Evolutionary conservation across 305 asterid genomes (phyloP), one percentile per base, ranked within the genome.

Genomic region (Fraxinus platypoda): DNA sequence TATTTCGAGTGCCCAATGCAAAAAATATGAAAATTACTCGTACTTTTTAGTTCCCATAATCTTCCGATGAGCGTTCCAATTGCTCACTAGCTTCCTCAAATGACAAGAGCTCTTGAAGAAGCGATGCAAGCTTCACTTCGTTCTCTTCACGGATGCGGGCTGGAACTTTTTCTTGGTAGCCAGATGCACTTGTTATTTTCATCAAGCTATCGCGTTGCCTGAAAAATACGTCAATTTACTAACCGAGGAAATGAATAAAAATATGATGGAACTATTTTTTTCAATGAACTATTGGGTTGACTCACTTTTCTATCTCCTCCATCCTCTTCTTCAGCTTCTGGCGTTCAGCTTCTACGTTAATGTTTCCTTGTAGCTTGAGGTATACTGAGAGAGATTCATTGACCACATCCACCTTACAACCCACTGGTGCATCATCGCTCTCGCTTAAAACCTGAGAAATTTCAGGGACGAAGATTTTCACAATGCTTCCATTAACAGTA

Each of bases 151-250:
- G 98, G 74, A 93, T 86, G 13, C 84, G 85, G 15, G 81, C 85
- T 0, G 94, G 97, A 41, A 91, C 98, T 77, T 96, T 96, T 87
- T 93, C 99, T 81, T 89, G 86, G 84, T 96, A 94, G 12, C 97
- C 93, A 4, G 91, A 77, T 21, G 94, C 95, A 76, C 85, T 91
- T 76, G 87, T 88, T 78, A 78, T 90, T 89, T 92, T 93, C 84
- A 54, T 76, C 80, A 94, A 83, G 80, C 54, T 81, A 77, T 93
- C 94, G 8, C 82, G 87, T 90, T 92, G 99, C 93, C 99, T 96
- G 91, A 83, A 89, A 71, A 74, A 73, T 79, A 17, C 34, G n/a
- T 30, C 72, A 43, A 78, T 19, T 75, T 33, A 59, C 41, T 8
- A 49, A 28, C 23, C 8, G 75, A 7, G n/a, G 54, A 68, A 72